phyloP scores from a whole-genome alignment of 179 eudicot species.

The Pouteria campechiana region DNA sequence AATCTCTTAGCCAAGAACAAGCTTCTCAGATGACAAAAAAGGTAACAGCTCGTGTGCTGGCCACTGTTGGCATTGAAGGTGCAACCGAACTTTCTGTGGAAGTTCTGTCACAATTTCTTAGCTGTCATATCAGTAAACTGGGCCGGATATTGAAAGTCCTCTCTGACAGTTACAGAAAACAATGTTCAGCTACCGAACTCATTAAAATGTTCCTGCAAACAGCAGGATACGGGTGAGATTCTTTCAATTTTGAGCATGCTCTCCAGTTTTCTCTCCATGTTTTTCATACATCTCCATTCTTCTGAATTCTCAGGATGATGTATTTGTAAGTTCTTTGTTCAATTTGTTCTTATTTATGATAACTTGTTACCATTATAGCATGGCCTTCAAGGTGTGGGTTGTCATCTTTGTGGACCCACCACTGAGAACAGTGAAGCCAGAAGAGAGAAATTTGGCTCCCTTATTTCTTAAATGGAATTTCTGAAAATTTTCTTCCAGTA shows the following conservation, averaged over 20 bases:
- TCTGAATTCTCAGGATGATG: no score
- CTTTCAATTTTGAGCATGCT: no score
- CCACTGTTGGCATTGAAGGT: conserved; percentile 64
- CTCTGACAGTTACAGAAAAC: conserved; percentile 78
- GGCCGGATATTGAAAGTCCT: conserved; percentile 68
- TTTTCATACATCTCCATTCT: no score
- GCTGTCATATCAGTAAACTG: conserved; percentile 69
- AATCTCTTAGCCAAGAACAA: conserved; percentile 57
- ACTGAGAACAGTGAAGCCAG: no score
- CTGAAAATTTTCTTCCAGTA: not conserved
- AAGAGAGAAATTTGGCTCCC: no score
- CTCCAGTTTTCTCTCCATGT: no score
- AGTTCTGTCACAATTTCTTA: conserved; percentile 66
- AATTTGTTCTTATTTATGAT: no score
- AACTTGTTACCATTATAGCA: no score
- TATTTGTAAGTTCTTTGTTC: no score
- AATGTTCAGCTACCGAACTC: conserved; percentile 76
- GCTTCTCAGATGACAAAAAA: conserved; percentile 59
- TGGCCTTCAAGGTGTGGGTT: no score
- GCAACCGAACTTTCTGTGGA: conserved; percentile 59
- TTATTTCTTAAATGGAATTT: no score
- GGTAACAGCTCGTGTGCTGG: conserved; percentile 48
- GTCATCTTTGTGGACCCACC: no score
- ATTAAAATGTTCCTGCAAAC: conserved; percentile 83
- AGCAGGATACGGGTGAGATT: conserved; percentile 67